Evolutionary conservation across 805 yeast species (phyloP).

Genomic region (Metschnikowia peoriensis): DNA sequence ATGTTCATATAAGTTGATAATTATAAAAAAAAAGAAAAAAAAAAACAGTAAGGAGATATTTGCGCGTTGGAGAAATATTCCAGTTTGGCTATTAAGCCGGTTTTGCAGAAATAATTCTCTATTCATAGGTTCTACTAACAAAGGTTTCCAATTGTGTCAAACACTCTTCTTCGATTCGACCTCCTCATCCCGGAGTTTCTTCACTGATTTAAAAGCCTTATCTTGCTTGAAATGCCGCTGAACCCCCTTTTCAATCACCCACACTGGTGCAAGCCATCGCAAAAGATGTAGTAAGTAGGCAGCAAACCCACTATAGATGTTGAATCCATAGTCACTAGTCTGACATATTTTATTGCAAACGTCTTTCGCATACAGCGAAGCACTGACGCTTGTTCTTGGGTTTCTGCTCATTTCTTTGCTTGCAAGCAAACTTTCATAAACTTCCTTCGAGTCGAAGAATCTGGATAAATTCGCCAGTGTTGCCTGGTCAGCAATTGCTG

Average conservation of each 20-base stretch:
- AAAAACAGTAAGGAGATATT: no score
- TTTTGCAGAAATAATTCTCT: no score
- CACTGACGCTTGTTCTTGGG: slow-evolving; percentile 4
- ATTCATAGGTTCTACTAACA: no score
- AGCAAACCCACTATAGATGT: slow-evolving; percentile 14
- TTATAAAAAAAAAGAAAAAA: no score
- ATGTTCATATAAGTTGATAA: no score
- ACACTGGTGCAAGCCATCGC: slow-evolving; percentile 15
- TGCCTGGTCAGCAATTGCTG: slow-evolving; percentile 27
- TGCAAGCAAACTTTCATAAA: slow-evolving; percentile 10
- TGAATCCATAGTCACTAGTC: slow-evolving; percentile 14
- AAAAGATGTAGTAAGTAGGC: slow-evolving; percentile 12
- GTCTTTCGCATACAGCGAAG: slow-evolving; percentile 13
- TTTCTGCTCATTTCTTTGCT: slow-evolving; percentile 15
- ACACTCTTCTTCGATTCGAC: background rate
- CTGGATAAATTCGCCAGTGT: slow-evolving; percentile 2
- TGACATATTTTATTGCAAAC: slow-evolving; percentile 13
- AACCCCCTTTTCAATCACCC: slow-evolving; percentile 10
- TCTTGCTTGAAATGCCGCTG: slow-evolving; percentile 16
- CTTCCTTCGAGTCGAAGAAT: slow-evolving; percentile 9
- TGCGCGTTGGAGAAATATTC: no score
- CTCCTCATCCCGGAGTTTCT: slow-evolving; percentile 2
- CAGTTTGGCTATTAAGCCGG: no score
- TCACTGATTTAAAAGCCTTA: slow-evolving; percentile 10
- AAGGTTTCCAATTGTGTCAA: no score